phyloP scores from a whole-genome alignment of 73 alveolate species.

The Uronychia setigera region DNA sequence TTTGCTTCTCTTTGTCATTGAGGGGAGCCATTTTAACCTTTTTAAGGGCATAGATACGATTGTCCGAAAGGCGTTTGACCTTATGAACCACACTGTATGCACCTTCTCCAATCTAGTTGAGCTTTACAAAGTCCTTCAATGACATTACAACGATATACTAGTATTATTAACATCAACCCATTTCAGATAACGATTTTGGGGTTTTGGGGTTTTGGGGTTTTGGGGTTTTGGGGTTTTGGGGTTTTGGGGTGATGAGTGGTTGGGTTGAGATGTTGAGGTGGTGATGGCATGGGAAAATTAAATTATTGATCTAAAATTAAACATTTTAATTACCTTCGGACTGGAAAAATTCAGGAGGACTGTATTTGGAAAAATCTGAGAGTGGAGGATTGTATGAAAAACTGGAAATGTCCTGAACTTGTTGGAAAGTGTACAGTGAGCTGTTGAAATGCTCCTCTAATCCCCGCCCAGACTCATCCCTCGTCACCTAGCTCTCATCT shows the following conservation, averaged over 20 bases:
- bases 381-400: not conserved
- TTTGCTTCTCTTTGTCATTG: constrained; percentile 71
- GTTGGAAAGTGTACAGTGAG: not conserved
- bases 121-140: too few species aligned
- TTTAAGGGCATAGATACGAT: constrained; percentile 20
- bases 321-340: not conserved
- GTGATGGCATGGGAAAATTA: constrained; percentile 1
- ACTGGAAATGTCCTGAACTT: not conserved
- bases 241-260: not conserved
- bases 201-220: too few species aligned
- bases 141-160: too few species aligned
- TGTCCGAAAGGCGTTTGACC: constrained; percentile 30
- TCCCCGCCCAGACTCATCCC: not conserved
- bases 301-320: not conserved
- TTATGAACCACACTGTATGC: constrained; percentile 34
- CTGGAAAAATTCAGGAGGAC: not conserved
- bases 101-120: too few species aligned
- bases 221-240: too few species aligned
- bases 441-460: not conserved
- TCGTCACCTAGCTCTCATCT: constrained; percentile 2
- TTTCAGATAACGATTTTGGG: too few species aligned
- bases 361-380: not conserved
- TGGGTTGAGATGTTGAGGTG: not conserved
- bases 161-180: too few species aligned
- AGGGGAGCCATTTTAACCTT: too few species aligned